Evolutionary conservation across 1,139 yeast genomes (phyloP).

Genomic region (Magnusiomyces ingens): DNA sequence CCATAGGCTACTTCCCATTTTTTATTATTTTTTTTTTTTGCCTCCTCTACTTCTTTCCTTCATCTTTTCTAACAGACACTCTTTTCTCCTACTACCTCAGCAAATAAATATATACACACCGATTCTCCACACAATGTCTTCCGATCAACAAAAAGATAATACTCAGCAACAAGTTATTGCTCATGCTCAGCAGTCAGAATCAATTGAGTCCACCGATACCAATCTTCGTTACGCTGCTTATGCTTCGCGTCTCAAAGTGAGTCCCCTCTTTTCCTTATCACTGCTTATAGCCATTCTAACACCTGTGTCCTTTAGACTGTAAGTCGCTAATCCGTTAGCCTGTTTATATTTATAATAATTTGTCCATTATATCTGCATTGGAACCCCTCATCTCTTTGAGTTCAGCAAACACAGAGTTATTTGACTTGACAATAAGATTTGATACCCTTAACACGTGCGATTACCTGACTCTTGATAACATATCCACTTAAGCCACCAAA

Average conservation of each 20-base stretch:
- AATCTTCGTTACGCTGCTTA: constrained; percentile 73
- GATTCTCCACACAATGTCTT: neutral
- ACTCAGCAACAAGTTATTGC: constrained; percentile 1
- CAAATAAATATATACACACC: neutral
- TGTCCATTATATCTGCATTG: too few species aligned
- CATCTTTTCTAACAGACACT: neutral
- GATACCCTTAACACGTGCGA: too few species aligned
- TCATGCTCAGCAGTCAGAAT: neutral
- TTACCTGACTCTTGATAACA: too few species aligned
- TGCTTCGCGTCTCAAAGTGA: constrained; percentile 56
- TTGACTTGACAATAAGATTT: too few species aligned
- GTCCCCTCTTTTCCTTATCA: constrained; percentile 12
- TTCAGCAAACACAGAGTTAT: too few species aligned
- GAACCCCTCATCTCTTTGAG: too few species aligned
- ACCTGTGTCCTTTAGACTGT: constrained; percentile 12
- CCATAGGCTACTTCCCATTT: too few species aligned
- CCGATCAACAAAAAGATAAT: neutral
- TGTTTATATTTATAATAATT: neutral
- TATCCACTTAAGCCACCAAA: too few species aligned
- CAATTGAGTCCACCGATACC: constrained; percentile 43
- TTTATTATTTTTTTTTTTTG: neutral
- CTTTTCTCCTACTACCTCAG: neutral
- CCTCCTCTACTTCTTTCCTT: neutral
- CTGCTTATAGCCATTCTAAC: neutral
- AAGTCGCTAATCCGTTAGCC: constrained; percentile 6